Conservation (phyloP, 805 yeast species). For the Ogataea ganodermae region DNA sequence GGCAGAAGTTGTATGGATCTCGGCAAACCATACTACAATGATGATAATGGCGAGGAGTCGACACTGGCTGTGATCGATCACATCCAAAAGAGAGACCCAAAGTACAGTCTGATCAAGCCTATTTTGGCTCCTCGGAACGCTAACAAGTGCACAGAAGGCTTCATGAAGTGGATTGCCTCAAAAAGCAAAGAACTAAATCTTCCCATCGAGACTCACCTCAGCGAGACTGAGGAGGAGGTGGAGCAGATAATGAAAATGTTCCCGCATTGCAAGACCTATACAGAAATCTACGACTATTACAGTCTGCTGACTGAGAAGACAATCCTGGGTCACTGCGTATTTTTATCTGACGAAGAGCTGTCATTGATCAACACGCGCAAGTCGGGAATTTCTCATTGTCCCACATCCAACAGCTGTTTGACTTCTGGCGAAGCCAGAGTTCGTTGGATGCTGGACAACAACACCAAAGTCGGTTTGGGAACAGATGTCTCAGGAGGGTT, state of each 20-base stretch:
- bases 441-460: constrained; percentile 58
- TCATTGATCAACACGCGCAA: constrained; percentile 49
- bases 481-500: constrained; percentile 76
- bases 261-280: constrained; percentile 66
- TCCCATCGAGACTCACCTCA: constrained; percentile 82
- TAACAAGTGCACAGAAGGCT: constrained; percentile 70
- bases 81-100: constrained; percentile 51
- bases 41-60: constrained; percentile 33
- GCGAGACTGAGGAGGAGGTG: constrained; percentile 75
- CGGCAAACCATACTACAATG: constrained; percentile 38
- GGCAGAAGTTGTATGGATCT: constrained; percentile 89
- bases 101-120: constrained; percentile 56
- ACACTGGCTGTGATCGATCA: constrained; percentile 57
- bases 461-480: constrained; percentile 74
- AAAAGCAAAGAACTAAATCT: constrained; percentile 35
- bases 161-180: constrained; percentile 52
- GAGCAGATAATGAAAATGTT: constrained; percentile 67
- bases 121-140: constrained; percentile 90
- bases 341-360: constrained; percentile 63
- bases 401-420: constrained; percentile 79
- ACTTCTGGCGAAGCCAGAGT: constrained; percentile 87
- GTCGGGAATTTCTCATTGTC: constrained; percentile 85
- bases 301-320: constrained; percentile 62
- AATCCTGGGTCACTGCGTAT: constrained; percentile 83
- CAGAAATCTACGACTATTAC: constrained; percentile 69